Conservation (phyloP, 2,329 filamentous ascomycete genomes). For the Talaromyces sp. region DNA sequence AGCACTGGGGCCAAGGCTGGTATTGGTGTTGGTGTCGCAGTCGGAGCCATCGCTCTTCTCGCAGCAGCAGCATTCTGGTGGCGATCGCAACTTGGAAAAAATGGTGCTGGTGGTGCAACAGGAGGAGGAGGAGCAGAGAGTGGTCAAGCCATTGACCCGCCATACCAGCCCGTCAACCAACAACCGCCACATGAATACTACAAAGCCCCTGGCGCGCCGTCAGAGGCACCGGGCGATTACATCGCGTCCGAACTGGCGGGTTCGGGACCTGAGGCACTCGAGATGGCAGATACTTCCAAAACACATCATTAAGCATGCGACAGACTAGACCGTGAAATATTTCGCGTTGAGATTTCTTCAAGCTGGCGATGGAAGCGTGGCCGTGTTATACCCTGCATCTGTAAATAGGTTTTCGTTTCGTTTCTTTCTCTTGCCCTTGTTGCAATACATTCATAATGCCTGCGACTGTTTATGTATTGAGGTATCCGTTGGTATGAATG, state of each 20-base stretch:
- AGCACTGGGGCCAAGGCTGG: slow-evolving; percentile 15
- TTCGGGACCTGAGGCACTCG: background rate
- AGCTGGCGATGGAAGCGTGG: background rate
- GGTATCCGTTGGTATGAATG: background rate
- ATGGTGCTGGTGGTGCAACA: background rate
- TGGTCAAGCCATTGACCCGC: background rate
- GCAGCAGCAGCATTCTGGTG: slow-evolving; percentile 11
- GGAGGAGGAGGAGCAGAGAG: background rate
- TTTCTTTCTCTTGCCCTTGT: background rate
- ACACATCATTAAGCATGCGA: slow-evolving; percentile 86
- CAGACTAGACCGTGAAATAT: background rate
- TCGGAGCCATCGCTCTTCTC: slow-evolving; percentile 11
- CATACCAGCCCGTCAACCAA: slow-evolving; percentile 9
- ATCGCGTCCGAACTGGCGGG: slow-evolving; percentile 8
- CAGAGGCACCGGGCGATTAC: background rate
- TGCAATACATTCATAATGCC: background rate
- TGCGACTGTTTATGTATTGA: background rate
- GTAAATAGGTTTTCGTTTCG: slow-evolving; percentile 5
- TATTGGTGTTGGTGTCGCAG: slow-evolving; percentile 11
- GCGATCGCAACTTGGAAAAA: background rate
- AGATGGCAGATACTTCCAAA: slow-evolving; percentile 64
- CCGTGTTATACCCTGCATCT: slow-evolving; percentile 7
- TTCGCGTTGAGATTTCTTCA: background rate
- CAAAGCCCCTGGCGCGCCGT: background rate
- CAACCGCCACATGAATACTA: slow-evolving; percentile 7